phyloP scores from a whole-genome alignment of 805 yeast genomes.

The Lachancea thermotolerans region DNA sequence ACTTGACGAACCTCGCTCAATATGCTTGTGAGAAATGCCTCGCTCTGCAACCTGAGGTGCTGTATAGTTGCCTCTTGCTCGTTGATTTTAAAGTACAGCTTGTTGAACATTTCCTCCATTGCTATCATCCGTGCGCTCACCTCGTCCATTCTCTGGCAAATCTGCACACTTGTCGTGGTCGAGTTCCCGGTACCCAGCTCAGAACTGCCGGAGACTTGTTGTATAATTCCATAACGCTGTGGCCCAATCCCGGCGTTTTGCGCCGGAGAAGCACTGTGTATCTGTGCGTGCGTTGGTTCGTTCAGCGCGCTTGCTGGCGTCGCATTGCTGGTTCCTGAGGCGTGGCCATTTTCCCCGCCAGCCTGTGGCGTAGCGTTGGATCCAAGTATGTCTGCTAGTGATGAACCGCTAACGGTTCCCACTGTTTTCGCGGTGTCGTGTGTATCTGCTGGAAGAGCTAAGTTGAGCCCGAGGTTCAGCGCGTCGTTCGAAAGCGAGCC shows the following conservation, averaged over 20 bases:
- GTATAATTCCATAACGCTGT: constrained; percentile 4
- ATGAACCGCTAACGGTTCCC: neutral
- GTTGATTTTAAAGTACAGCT: constrained; percentile 19
- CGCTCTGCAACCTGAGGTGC: constrained; percentile 9
- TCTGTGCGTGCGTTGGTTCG: neutral
- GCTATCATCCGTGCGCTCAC: constrained; percentile 20
- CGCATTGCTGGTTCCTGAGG: constrained; percentile 2
- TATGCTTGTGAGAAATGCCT: neutral
- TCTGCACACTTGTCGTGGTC: constrained; percentile 13
- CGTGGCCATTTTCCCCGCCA: constrained; percentile 1
- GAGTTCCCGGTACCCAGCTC: constrained; percentile 4
- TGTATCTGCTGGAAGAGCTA: neutral
- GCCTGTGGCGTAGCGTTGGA: constrained; percentile 1
- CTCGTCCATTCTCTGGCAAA: constrained; percentile 31
- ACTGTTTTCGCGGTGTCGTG: neutral
- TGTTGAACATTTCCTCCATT: constrained; percentile 29
- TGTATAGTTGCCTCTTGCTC: constrained; percentile 17
- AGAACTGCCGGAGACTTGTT: constrained; percentile 5
- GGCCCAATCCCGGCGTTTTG: neutral
- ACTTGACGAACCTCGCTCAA: constrained; percentile 4
- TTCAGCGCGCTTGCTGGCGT: constrained; percentile 1
- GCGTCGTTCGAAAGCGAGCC: neutral
- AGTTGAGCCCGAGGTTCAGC: neutral
- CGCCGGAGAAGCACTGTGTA: neutral
- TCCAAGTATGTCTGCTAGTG: constrained; percentile 6